Evolutionary conservation across 345 rosid species (phyloP), one percentile per base, ranked within the genome.

Genomic region (Lepidium sativum): DNA sequence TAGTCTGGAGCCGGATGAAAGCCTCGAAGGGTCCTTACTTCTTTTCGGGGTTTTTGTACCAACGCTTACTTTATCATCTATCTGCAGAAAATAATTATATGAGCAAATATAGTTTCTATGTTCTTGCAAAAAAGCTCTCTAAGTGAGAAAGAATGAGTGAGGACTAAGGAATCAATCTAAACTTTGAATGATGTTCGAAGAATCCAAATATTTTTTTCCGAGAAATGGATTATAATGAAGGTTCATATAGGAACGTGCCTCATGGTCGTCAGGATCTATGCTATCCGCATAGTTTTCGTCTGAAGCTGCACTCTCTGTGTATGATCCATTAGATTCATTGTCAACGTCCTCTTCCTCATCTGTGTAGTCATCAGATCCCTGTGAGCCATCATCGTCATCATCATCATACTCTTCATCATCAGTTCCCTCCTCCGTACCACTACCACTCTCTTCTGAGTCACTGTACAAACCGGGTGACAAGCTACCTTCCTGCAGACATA

Each of bases 391-490:
- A 60, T 79, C 79, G 4, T 70, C 58, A 76, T 74, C 96, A 49
- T 84, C 98, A 71, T 87, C 82, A 57, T 82, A 87, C 47, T 81
- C 91, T 61, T 86, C 91, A 71, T 89, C 97, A 76, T 94, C 92
- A 17, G 85, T 77, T 65, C 79, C 86, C 72, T 83, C 97, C 74
- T 86, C 99, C 51, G 82, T 81, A 76, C 80, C 97, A 74, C 87
- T 88, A 60, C 84, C 91, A 44, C 85, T 84, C 72, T 82, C 95
- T 18, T 89, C 92, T 12, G 91, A 74, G 63, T 89, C 96, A 14
- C 96, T 84, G 73, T 94, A 88, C 67, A 88, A 68, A 59, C 83
- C 96, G 34, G 92, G 83, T 32, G 96, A 75, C 70, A 80, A 54
- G 63, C 83, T 66, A 78, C 83, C 89, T 78, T 83, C 99, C 99